Base-by-base conservation (phyloP, 805 yeast genomes). In the Lipomyces sp. region DNA sequence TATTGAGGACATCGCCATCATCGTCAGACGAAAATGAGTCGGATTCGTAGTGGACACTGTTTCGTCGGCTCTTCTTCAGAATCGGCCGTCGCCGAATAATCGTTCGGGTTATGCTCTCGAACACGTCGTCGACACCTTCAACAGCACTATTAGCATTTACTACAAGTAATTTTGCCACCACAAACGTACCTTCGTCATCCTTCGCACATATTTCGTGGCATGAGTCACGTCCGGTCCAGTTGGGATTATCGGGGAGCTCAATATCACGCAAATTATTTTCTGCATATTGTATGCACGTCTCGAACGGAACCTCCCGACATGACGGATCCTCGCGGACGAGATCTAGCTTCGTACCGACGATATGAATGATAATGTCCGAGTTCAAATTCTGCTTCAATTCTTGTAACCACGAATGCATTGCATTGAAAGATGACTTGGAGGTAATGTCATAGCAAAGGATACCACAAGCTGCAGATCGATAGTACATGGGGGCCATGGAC, bases 401-500 rank as follows among this genome's bases (percentile, higher is more conserved):
- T 57, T 68, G 67, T 57, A 76, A 71, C 79, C 79, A 76, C 42
- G 78, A 74, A 60, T 76, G 77, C 77, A 76, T 74, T 39, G 78
- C 78, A 33, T 66, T 65, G 64, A 76, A 76, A 35, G 78, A 75
- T 11, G 77, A 75, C 58, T 69, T 73, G 33, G 77, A 74, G 6
- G 79, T 76, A 57, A 76, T 75, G 66, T 76, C 79, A 64, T 76
- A 76, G 67, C 79, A 76, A 39, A 76, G 71, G 42, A 76, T 76
- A 50, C 78, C 78, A 62, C 78, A 76, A n/a, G 73, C 72, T 13
- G 79, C 78, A 13, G 76, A 73, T 37, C 79, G 86, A 79, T 76
- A 76, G 67, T 76, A 76, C 75, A 76, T 76, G n/a, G 79, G 79
- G 1, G 79, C 93, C 80, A 92, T 92, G 53, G 97, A 91, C 80